Percentiles rank a stretch among this genome's conserved stretches.
Evolutionary conservation across 2,329 filamentous ascomycete species (phyloP).

Genomic region (Chrysoporthe puriensis): DNA sequence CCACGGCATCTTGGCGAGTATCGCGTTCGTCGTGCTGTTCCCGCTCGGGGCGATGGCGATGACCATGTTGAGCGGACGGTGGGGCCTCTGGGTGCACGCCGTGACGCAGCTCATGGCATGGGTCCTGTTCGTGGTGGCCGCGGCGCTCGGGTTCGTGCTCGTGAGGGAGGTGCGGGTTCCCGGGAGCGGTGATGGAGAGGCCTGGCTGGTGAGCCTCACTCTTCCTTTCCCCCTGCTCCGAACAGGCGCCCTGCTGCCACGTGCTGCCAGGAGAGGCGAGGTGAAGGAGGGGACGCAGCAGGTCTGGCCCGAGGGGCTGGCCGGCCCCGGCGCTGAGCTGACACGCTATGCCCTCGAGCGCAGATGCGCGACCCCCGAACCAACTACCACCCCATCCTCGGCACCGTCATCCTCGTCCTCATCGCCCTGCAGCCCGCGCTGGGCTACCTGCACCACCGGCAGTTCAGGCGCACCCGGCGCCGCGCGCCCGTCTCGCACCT

Average conservation of each 20-base stretch:
- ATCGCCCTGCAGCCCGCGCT: conserved; percentile 48
- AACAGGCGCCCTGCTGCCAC: not conserved
- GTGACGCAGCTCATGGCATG: conserved; percentile 44
- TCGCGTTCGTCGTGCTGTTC: conserved; percentile 32
- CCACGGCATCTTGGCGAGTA: conserved; percentile 31
- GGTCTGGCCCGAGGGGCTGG: not conserved
- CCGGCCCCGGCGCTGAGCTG: not conserved
- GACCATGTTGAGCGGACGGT: conserved; percentile 37
- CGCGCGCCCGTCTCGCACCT: conserved; percentile 47
- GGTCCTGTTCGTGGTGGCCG: conserved; percentile 43
- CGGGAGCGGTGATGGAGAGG: conserved; percentile 32
- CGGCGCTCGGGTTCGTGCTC: conserved; percentile 48
- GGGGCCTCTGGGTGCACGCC: conserved; percentile 45
- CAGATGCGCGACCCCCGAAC: conserved; percentile 38
- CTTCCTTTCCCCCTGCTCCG: not conserved
- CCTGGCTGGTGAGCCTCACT: conserved; percentile 36
- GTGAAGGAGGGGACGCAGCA: not conserved
- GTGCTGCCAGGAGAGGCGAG: not conserved
- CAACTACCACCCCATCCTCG: conserved; percentile 52
- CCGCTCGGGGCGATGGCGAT: conserved; percentile 32
- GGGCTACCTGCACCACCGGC: conserved; percentile 47
- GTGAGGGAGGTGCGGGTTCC: conserved; percentile 40
- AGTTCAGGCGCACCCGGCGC: conserved; percentile 42
- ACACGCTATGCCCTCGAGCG: not conserved
- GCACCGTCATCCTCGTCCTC: conserved; percentile 45